These are phyloP conservation scores for Penicillium brasilianum DNA, from an alignment of 2,329 filamentous ascomycete species.

Conservation along the genomic window DNA sequence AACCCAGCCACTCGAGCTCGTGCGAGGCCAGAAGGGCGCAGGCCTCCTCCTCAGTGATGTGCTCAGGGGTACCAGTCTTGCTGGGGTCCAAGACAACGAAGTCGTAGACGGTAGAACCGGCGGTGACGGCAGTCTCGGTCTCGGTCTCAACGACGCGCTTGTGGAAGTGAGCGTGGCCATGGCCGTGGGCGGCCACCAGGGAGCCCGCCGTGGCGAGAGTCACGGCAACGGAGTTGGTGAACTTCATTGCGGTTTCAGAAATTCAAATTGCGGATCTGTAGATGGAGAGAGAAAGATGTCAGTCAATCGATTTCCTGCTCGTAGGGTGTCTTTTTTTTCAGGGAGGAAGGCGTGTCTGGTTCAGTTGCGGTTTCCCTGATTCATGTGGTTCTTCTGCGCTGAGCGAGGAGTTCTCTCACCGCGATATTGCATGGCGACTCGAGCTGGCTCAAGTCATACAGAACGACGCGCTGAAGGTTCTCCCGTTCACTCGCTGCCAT, in stretches of 20 bases:
- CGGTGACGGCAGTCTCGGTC: conserved; percentile 59
- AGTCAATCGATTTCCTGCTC: neutral
- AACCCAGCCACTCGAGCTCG: conserved; percentile 66
- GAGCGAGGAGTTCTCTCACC: neutral
- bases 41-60: conserved; percentile 59
- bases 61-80: conserved; percentile 36
- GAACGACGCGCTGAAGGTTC: neutral
- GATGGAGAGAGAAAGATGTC: neutral
- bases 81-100: conserved; percentile 68
- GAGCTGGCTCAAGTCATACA: neutral
- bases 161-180: conserved; percentile 50
- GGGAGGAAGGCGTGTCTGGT: neutral
- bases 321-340: neutral
- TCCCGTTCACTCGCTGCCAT: neutral
- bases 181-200: conserved; percentile 49
- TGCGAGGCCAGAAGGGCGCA: conserved; percentile 73
- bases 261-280: conserved; percentile 18
- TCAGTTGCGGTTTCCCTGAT: neutral
- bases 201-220: conserved; percentile 51
- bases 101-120: conserved; percentile 71
- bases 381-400: neutral
- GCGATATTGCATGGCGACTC: neutral
- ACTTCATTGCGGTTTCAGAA: conserved; percentile 44
- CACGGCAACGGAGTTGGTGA: conserved; percentile 43
- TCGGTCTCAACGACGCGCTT: conserved; percentile 45